Conservation (phyloP, 352 stramenopile species). For the Globisporangium irregulare region DNA sequence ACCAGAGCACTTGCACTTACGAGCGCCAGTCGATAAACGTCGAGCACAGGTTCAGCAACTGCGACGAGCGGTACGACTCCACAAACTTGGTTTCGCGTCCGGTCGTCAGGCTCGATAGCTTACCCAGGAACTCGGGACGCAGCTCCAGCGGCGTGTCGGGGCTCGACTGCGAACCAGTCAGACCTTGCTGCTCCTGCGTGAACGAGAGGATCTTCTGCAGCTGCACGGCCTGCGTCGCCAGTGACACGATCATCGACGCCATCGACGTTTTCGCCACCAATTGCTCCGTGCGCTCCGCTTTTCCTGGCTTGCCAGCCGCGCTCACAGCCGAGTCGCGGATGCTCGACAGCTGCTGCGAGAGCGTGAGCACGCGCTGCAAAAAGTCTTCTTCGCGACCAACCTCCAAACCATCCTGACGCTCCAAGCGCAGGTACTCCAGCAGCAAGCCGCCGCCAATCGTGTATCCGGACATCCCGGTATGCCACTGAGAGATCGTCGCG, state of each 20-base stretch:
- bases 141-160: conserved; percentile 35
- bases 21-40: conserved; percentile 62
- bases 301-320: conserved; percentile 18
- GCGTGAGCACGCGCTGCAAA: conserved; percentile 51
- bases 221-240: conserved; percentile 50
- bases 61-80: conserved; percentile 50
- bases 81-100: conserved; percentile 51
- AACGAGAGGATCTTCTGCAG: conserved; percentile 49
- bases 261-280: conserved; percentile 48
- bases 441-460: conserved; percentile 55
- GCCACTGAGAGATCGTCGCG: conserved; percentile 62
- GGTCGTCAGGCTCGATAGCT: conserved; percentile 36
- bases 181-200: conserved; percentile 38
- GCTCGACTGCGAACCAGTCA: conserved; percentile 14
- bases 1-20: conserved; percentile 17
- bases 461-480: conserved; percentile 41
- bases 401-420: conserved; percentile 56
- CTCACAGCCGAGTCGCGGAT: conserved; percentile 21
- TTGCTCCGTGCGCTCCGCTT: conserved; percentile 20
- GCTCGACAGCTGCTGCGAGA: conserved; percentile 52
- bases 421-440: conserved; percentile 69
- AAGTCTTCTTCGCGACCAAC: conserved; percentile 53
- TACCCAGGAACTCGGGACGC: conserved; percentile 42
- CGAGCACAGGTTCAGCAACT: conserved; percentile 53
- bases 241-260: conserved; percentile 59